Base-by-base conservation (phyloP, 2,329 filamentous ascomycete genomes). In the Berkeleyomyces basicola region DNA sequence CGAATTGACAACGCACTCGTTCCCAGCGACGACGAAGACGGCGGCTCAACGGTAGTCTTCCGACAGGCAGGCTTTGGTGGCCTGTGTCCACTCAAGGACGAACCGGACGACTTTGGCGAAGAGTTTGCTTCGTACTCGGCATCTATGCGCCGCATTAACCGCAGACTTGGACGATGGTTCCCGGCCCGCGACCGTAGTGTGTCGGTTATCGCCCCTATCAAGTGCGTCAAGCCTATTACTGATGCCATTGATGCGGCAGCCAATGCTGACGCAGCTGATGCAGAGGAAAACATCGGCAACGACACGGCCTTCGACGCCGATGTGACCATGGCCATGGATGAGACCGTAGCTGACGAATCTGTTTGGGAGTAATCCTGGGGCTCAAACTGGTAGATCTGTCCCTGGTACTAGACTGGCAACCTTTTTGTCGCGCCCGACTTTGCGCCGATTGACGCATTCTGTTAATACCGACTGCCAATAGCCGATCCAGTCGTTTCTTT, bases 71-170 rank as follows among this genome's bases (percentile, higher is more conserved):
- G 83, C 5, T 75, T 83, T 61, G 81, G 78, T n/a, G 88, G 84
- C 0, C 77, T 88, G 46, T 82, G 80, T 61, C 83, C 81, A 40
- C 74, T 87, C 0, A 73, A 74, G 23, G 73, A 74, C 14, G 87
- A 91, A 70, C 72, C 78, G 0, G 85, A 89, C 65, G 88, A 92
- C 72, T 87, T 84, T 67, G 88, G 88, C 51, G 88, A 92, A 71
- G 87, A 92, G 71, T 78, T 83, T 4, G 79, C 79, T 62, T 78
- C 82, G 1, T 85, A 88, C 64, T 80, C 83, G 3, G 82, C 86
- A 9, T 80, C 87, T 6, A 73, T 92, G 16, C 77, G 84, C 61
- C 79, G 86, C 14, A 78, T 79, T 0, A 75, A 78, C 23, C 79
- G 88, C 37, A 79, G 88, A 47, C 74, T 92, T n/a, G 75, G 80